Evolutionary conservation across 2,329 filamentous ascomycete genomes (phyloP), one percentile per base, ranked within the genome.

Genomic region (Cytospora chrysosperma): DNA sequence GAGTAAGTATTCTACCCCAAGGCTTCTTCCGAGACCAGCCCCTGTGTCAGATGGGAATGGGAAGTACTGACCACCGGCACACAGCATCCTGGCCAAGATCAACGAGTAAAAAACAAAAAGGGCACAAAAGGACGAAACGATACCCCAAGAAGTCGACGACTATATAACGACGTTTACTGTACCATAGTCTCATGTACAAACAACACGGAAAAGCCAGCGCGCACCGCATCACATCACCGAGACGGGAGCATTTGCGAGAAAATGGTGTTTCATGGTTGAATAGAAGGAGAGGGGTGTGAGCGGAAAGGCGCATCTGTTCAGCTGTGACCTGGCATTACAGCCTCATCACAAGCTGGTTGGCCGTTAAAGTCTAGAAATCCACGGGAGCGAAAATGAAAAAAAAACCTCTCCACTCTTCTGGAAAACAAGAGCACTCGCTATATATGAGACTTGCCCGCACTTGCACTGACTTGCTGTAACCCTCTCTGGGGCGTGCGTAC

Each of bases 11-110:
- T 40, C 27, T 19, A 30, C 21, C 15, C 32, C 17, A 17, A 40
- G 37, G 37, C 19, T 15, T 40, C 37, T 40, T 40, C n/a, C 37
- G 15, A 40, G 37, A 40, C 37, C 19, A 40, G 15, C 27, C 27
- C 27, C 28, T 60, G 58, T 65, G 37, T 63, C 51, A 26, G 19
- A 30, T 5, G 12, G 50, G 47, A 2, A 15, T 40, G 15, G 2
- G 37, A 6, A 40, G 53, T 37, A 34, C 69, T 74, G 32, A 72
- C 68, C 43, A 63, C 40, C 2, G 32, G 43, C 32, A 17, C 57
- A 28, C 72, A 97, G 94, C 78, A 92, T 99, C 71, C 88, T 99
- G 67, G 95, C 95, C 78, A 99, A 98, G 90, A 97, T 99, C 86
- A 97, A 92, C 81, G 94, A 98, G 85, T 97, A 91, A 83, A 84